A percentile compares a stretch with the other conserved stretches of the same genome.
These are phyloP conservation scores for Pugionium dolabratum DNA, from an alignment of 345 rosid genomes.

Conservation along the genomic window DNA sequence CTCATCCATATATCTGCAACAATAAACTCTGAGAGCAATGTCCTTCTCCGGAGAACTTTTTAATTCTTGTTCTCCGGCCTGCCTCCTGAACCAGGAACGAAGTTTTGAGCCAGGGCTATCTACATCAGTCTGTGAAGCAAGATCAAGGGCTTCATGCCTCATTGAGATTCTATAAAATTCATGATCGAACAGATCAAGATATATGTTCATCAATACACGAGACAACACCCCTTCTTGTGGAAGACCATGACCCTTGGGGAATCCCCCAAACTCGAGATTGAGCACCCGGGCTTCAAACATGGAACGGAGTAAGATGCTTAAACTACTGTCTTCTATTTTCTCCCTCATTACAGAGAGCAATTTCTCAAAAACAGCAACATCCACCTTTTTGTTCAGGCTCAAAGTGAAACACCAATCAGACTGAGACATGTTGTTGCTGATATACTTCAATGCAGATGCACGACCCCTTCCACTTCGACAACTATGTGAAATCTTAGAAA, in stretches of 20 bases:
- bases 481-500: slow-evolving; percentile 87
- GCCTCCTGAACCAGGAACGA: slow-evolving; percentile 81
- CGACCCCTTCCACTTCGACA: slow-evolving; percentile 86
- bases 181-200: slow-evolving; percentile 69
- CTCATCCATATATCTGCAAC: slow-evolving; percentile 86
- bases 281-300: slow-evolving; percentile 75
- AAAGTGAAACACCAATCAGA: slow-evolving; percentile 89
- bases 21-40: slow-evolving; percentile 53
- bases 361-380: slow-evolving; percentile 50
- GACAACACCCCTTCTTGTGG: slow-evolving; percentile 92
- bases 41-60: slow-evolving; percentile 29
- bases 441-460: slow-evolving; percentile 66
- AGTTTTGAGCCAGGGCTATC: slow-evolving; percentile 54
- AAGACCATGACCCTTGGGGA: slow-evolving; percentile 92
- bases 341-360: slow-evolving; percentile 65
- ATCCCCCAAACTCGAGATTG: slow-evolving; percentile 85
- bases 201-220: slow-evolving; percentile 76
- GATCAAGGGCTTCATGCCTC: slow-evolving; percentile 74
- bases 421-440: slow-evolving; percentile 54
- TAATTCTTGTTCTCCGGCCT: slow-evolving; percentile 54
- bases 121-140: slow-evolving; percentile 35
- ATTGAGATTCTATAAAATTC: slow-evolving; percentile 72
- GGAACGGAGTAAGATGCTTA: slow-evolving; percentile 52
- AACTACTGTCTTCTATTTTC: slow-evolving; percentile 54
- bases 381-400: slow-evolving; percentile 54